These are phyloP conservation scores for Cyberlindnera nakhonratchasimensis DNA, from an alignment of 805 yeast genomes.

Conservation along the genomic window DNA sequence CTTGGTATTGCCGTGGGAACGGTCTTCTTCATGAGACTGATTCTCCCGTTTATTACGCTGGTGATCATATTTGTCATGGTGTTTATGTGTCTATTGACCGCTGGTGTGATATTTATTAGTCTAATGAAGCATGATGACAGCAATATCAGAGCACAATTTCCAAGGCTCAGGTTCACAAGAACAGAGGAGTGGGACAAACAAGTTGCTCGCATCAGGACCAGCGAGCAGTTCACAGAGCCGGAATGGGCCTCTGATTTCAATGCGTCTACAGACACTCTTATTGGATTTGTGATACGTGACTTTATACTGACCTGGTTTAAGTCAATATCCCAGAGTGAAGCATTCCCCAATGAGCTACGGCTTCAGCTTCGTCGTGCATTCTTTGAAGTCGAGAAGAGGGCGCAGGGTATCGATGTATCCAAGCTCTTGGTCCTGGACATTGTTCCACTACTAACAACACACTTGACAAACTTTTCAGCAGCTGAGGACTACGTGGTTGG, in stretches of 20 bases:
- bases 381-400: conserved; percentile 38
- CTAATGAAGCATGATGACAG: conserved; percentile 11
- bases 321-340: conserved; percentile 37
- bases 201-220: conserved; percentile 12
- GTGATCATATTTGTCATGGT: background rate
- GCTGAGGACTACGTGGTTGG: conserved; percentile 36
- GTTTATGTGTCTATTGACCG: background rate
- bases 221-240: conserved; percentile 10
- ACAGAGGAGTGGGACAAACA: conserved; percentile 32
- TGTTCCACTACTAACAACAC: conserved; percentile 64
- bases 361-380: conserved; percentile 41
- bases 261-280: conserved; percentile 41
- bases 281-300: conserved; percentile 45
- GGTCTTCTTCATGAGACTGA: conserved; percentile 9
- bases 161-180: conserved; percentile 28
- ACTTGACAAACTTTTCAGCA: conserved; percentile 47
- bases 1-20: conserved; percentile 5
- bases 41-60: conserved; percentile 10
- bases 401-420: conserved; percentile 48
- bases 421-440: conserved; percentile 53
- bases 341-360: conserved; percentile 41
- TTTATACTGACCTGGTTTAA: conserved; percentile 57
- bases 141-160: conserved; percentile 14
- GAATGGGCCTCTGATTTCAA: conserved; percentile 26
- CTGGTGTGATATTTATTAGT: conserved; percentile 3